Evolutionary conservation across 768 basidiomycete species (phyloP).

Genomic region (Termitomyces sp.): DNA sequence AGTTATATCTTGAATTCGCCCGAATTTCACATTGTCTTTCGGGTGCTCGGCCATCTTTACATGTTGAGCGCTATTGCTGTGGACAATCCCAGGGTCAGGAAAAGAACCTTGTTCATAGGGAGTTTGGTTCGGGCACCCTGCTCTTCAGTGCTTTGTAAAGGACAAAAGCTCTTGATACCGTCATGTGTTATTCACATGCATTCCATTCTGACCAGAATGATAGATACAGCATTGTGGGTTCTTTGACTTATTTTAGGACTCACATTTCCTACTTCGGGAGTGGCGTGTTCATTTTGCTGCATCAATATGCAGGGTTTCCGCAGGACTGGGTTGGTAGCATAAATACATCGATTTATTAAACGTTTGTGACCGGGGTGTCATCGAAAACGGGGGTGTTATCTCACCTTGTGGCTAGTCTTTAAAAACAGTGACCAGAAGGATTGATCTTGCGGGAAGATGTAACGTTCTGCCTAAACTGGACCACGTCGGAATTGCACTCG

Average conservation of each 20-base stretch:
- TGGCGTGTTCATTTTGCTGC: constrained; percentile 15
- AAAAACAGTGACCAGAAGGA: constrained; percentile 13
- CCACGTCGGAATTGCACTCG: too few relatives aligned
- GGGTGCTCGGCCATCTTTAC: constrained; percentile 14
- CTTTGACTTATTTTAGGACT: neutral
- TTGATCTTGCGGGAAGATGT: constrained; percentile 12
- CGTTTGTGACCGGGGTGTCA: neutral
- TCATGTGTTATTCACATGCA: neutral
- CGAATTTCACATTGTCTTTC: constrained; percentile 12
- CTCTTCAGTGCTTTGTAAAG: constrained; percentile 13
- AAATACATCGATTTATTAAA: constrained; percentile 2
- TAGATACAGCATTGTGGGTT: constrained; percentile 15
- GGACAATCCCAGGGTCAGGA: constrained; percentile 13
- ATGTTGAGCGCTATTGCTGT: constrained; percentile 14
- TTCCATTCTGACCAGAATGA: constrained; percentile 14
- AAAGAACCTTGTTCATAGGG: constrained; percentile 11
- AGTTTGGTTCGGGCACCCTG: constrained; percentile 13
- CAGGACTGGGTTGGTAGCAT: constrained; percentile 15
- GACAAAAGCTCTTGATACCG: neutral
- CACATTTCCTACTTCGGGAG: constrained; percentile 2
- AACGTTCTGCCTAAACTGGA: too few relatives aligned
- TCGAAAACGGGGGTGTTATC: constrained; percentile 10
- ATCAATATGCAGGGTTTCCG: constrained; percentile 12
- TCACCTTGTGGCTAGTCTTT: constrained; percentile 11
- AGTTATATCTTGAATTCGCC: neutral